Evolutionary conservation across 208 protist species (phyloP), one percentile per base, ranked within the genome.

Genomic region (Trichomonas vaginalis): DNA sequence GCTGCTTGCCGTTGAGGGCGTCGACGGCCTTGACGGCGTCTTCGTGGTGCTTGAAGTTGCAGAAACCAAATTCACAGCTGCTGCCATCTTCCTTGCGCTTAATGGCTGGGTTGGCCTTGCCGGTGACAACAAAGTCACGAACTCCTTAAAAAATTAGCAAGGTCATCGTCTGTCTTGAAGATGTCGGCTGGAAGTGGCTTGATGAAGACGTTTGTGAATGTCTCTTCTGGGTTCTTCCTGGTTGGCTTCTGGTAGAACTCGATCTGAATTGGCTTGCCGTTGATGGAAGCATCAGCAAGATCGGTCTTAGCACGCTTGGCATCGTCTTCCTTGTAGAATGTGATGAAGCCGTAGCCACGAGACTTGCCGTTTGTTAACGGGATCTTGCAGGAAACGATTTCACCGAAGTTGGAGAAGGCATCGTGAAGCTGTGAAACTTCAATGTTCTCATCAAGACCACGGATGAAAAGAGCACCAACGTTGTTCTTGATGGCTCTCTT

Each of bases 371-470:
- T 12, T n/a, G 21, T 70, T 70, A 70, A 70, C 70, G 45, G 47
- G 40, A 95, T 95, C 37, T 95, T 70, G 37, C 88, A 95, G 32
- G 88, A 95, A 39, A 95, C 45, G 37, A 95, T 95, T 10, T 51
- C 45, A 95, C 88, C 88, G 70, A 95, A 95, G n/a, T 51, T 95
- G 42, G 47, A 32, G 35, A 95, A 95, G 4, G 88, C 49, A 42
- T 95, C 88, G 40, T 79, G 49, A 9, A 95, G 40, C n/a, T 51
- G 45, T 17, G 45, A 79, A 70, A 79, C 49, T 45, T 95, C 88
- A 32, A 95, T 70, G 0, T 15, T 9, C 45, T 27, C 32, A 45
- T 95, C 47, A 51, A 95, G 49, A 51, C 37, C 37, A 3, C 70
- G 61, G n/a, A 95, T 70, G 49, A 95, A 62, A 39, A 95, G 27